phyloP scores from a whole-genome alignment of 2,329 filamentous ascomycete species.

The Alternaria triticimaculans region DNA sequence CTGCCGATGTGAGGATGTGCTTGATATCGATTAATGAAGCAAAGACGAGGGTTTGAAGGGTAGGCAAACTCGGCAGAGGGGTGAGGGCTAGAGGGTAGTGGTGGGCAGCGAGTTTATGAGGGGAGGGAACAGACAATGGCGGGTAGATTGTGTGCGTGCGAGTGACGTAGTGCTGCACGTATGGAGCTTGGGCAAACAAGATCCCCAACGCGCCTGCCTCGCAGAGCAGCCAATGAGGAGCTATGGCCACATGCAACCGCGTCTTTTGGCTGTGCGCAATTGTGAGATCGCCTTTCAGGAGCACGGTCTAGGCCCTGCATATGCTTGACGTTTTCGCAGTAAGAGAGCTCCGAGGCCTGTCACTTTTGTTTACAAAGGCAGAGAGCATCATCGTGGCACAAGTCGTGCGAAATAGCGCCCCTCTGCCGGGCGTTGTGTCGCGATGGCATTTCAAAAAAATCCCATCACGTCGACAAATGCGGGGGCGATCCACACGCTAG shows the following conservation, averaged over 20 bases:
- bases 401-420: background rate
- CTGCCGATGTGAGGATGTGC: slow-evolving; percentile 15
- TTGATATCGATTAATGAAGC: slow-evolving; percentile 30
- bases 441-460: slow-evolving; percentile 38
- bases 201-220: slow-evolving; percentile 25
- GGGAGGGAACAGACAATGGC: slow-evolving; percentile 35
- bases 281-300: slow-evolving; percentile 24
- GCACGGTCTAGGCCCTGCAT: slow-evolving; percentile 10
- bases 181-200: slow-evolving; percentile 26
- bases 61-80: slow-evolving; percentile 14
- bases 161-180: slow-evolving; percentile 43
- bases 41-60: slow-evolving; percentile 12
- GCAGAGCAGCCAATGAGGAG: slow-evolving; percentile 29
- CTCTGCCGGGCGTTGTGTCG: slow-evolving; percentile 8
- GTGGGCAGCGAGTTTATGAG: slow-evolving; percentile 31
- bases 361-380: background rate
- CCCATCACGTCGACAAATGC: slow-evolving; percentile 23
- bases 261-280: slow-evolving; percentile 27
- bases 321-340: slow-evolving; percentile 1
- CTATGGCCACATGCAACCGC: slow-evolving; percentile 18
- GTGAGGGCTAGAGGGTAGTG: slow-evolving; percentile 16
- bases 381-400: background rate
- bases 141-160: slow-evolving; percentile 17
- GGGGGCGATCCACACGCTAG: slow-evolving; percentile 7
- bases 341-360: background rate